A percentile compares a stretch with the other conserved stretches of the same genome.
Evolutionary conservation across 345 rosid species (phyloP).

Genomic region (Excoecaria agallocha): DNA sequence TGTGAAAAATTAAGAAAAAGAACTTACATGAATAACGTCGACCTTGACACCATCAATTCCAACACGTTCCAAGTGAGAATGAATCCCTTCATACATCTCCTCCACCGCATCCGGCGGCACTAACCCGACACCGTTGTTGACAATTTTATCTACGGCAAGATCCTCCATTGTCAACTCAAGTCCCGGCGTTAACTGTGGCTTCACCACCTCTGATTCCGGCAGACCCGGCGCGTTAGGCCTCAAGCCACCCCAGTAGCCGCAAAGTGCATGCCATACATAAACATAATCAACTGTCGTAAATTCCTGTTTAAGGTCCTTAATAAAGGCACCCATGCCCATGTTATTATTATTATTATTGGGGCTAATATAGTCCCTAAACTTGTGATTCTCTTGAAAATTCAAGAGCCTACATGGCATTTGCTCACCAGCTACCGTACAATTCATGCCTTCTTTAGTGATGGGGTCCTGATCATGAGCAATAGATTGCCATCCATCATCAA

Average conservation of each 20-base stretch:
- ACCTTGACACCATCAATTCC: slow-evolving; percentile 99
- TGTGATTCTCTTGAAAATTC: slow-evolving; percentile 79
- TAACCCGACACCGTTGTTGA: slow-evolving; percentile 63
- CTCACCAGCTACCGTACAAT: slow-evolving; percentile 71
- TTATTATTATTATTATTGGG: slow-evolving; percentile 24
- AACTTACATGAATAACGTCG: slow-evolving; percentile 92
- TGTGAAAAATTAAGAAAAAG: no score
- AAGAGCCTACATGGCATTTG: slow-evolving; percentile 93
- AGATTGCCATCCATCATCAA: slow-evolving; percentile 98
- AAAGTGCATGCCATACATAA: slow-evolving; percentile 93
- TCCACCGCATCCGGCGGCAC: slow-evolving; percentile 65
- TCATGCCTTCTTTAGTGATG: slow-evolving; percentile 70
- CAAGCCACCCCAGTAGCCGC: slow-evolving; percentile 97
- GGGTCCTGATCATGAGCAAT: slow-evolving; percentile 75
- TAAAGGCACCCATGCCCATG: slow-evolving; percentile 78
- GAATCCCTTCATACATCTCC: slow-evolving; percentile 81
- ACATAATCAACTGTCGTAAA: slow-evolving; percentile 72
- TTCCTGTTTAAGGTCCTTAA: slow-evolving; percentile 73
- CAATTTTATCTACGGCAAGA: slow-evolving; percentile 90
- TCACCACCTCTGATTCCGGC: slow-evolving; percentile 42
- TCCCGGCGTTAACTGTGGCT: slow-evolving; percentile 70
- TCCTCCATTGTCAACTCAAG: slow-evolving; percentile 76
- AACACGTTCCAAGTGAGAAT: slow-evolving; percentile 58
- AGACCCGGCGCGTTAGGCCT: slow-evolving; percentile 69
- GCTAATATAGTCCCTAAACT: slow-evolving; percentile 68